Base-by-base conservation (phyloP, 208 protist species). In the Polymyxa betae region DNA sequence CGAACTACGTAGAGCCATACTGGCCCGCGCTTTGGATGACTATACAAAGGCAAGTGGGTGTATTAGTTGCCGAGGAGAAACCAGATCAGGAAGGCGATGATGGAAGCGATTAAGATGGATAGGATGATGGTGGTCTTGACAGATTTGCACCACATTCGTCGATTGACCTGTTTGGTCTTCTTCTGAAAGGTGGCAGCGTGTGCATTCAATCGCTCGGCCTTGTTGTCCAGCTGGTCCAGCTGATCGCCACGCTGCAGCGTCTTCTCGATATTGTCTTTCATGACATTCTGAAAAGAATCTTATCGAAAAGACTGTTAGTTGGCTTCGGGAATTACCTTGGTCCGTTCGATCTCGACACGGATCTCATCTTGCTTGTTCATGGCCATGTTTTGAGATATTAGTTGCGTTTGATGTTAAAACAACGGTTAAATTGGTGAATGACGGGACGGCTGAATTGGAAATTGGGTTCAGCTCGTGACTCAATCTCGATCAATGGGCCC, bases 191-290 rank as follows among this genome's bases (percentile, higher is more conserved):
- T 43, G 16, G 35, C 40, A 5, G 72, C 72, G n/a, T 82, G 72
- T 20, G 72, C n/a, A 12, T 82, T 43, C n/a, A 82, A 82, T 43
- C n/a, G 5, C 16, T 82, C 72, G 10, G 72, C 72, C 72, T 82
- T 82, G 12, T 45, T 82, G 72, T 82, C 72, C 16, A 82, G 72
- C 5, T 35, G 5, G 72, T 43, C 72, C 40, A 82, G 72, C 72
- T 82, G n/a, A n/a, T 82, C 72, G n/a, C 72, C 72, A 82, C 72
- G 72, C 12, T 82, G 35, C 72, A 82, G n/a, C n/a, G 72, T 82
- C 40, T 35, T 82, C 72, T 82, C 72, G 72, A 82, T 82, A n/a
- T 82, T 82, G 35, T 82, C 35, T n/a, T 82, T 82, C 72, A 82
- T 82, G 5, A 82, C 72, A n/a, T 82, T 43, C 72, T 82, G 40